Conservation (phyloP, 1,284 basidiomycete genomes). For the Stygiomarasmius scandens region DNA sequence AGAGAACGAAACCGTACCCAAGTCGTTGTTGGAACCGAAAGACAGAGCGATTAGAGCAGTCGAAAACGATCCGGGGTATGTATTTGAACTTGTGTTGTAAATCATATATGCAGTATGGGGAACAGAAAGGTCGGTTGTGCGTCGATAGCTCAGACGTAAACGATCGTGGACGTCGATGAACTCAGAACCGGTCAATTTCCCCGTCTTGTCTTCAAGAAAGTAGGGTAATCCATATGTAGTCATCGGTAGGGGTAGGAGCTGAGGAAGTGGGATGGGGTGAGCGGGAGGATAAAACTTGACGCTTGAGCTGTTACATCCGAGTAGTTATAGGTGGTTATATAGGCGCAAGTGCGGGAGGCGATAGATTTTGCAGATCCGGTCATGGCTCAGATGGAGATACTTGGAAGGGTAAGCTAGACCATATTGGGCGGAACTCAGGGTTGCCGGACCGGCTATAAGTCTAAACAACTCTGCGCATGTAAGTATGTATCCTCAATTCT, state of each 20-base stretch:
- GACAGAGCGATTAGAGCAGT: slow-evolving; percentile 49
- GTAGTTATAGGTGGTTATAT: too few relatives aligned
- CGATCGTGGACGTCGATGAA: slow-evolving; percentile 67
- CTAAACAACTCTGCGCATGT: too few relatives aligned
- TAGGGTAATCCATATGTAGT: slow-evolving; percentile 56
- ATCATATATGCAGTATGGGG: slow-evolving; percentile 54
- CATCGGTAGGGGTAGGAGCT: slow-evolving; percentile 26
- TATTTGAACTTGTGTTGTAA: slow-evolving; percentile 42
- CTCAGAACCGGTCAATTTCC: slow-evolving; percentile 51
- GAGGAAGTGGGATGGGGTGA: neutral
- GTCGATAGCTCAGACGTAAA: slow-evolving; percentile 50
- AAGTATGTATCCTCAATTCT: too few relatives aligned
- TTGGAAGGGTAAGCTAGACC: too few relatives aligned
- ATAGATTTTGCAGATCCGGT: too few relatives aligned
- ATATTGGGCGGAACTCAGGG: too few relatives aligned
- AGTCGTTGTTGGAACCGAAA: slow-evolving; percentile 49
- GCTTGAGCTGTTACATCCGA: too few relatives aligned
- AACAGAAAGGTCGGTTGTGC: slow-evolving; percentile 41
- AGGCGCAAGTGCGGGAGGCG: too few relatives aligned
- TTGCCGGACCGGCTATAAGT: too few relatives aligned
- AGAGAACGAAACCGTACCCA: slow-evolving; percentile 54
- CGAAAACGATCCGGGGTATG: slow-evolving; percentile 13
- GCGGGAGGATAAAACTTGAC: neutral
- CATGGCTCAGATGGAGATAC: too few relatives aligned
- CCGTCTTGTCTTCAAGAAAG: slow-evolving; percentile 65